These are phyloP conservation scores for Flueggea neowawraea DNA, from an alignment of 441 rosid species.

Conservation along the genomic window DNA sequence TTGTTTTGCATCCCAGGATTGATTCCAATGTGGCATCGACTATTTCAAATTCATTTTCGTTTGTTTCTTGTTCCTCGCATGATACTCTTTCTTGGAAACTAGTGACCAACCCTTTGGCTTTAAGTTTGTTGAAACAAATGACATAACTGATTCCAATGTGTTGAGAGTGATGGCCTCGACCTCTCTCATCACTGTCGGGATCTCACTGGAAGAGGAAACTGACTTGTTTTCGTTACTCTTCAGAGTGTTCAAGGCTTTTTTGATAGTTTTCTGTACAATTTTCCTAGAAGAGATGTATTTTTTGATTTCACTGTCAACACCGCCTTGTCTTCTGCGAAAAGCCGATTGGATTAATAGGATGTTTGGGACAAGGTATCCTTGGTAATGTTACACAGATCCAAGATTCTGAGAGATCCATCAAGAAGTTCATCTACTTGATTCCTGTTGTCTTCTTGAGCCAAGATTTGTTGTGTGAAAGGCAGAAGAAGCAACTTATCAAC, in stretches of 20 bases:
- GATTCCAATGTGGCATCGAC: constrained; percentile 20
- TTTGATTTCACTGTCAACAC: constrained; percentile 19
- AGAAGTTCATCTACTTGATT: constrained; percentile 19
- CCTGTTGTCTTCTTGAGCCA: constrained; percentile 23
- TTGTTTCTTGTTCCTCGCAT: constrained; percentile 11
- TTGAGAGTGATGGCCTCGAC: constrained; percentile 22
- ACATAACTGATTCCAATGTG: constrained; percentile 32
- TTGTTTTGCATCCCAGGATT: not conserved
- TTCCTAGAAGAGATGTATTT: constrained; percentile 26
- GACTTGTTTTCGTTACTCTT: constrained; percentile 18
- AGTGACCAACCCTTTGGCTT: constrained; percentile 24
- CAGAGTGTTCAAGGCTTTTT: constrained; percentile 23
- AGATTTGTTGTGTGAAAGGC: constrained; percentile 15
- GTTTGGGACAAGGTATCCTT: constrained; percentile 29
- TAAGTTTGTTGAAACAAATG: constrained; percentile 18
- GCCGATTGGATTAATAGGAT: constrained; percentile 29
- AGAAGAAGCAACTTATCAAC: constrained; percentile 28
- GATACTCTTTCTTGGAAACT: constrained; percentile 34
- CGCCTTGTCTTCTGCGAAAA: constrained; percentile 27
- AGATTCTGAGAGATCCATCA: constrained; percentile 36
- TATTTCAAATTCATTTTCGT: constrained; percentile 25
- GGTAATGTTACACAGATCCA: constrained; percentile 32
- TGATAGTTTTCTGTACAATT: constrained; percentile 23
- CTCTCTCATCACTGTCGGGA: constrained; percentile 18
- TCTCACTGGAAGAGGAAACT: constrained; percentile 1